Percentiles rank a stretch among this genome's conserved stretches.
phyloP scores from a whole-genome alignment of 805 yeast genomes.

The Barnettozyma sp. region DNA sequence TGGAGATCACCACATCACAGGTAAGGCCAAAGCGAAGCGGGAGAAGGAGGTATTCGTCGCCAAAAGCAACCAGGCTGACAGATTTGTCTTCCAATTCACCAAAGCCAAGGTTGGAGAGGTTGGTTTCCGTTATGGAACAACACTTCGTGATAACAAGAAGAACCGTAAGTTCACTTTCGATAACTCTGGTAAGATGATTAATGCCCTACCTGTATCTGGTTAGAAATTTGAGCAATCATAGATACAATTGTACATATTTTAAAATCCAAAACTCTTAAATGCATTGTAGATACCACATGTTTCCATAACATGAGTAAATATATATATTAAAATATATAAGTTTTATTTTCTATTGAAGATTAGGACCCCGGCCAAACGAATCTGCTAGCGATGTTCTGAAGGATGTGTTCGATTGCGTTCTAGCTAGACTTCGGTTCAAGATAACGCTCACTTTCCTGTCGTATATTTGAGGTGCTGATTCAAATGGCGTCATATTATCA shows the following conservation, averaged over 20 bases:
- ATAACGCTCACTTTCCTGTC: constrained; percentile 77
- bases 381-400: constrained; percentile 74
- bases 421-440: constrained; percentile 61
- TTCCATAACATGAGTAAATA: too few species aligned
- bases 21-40: constrained; percentile 17
- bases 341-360: constrained; percentile 4
- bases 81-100: constrained; percentile 64
- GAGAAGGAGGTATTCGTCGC: constrained; percentile 45
- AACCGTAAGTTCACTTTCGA: constrained; percentile 71
- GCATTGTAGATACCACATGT: too few species aligned
- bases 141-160: constrained; percentile 81
- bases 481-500: constrained; percentile 44
- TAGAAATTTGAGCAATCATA: constrained; percentile 4
- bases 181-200: constrained; percentile 49
- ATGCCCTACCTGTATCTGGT: constrained; percentile 25
- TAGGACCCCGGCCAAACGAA: constrained; percentile 37
- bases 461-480: constrained; percentile 69
- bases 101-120: constrained; percentile 75
- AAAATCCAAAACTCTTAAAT: background rate
- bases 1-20: constrained; percentile 42
- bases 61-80: constrained; percentile 36
- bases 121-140: constrained; percentile 89
- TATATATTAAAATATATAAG: background rate
- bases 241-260: constrained; percentile 8
- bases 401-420: constrained; percentile 69